These are phyloP conservation scores for Sporothrix inflata DNA, from an alignment of 2,329 filamentous ascomycete genomes.

Conservation along the genomic window DNA sequence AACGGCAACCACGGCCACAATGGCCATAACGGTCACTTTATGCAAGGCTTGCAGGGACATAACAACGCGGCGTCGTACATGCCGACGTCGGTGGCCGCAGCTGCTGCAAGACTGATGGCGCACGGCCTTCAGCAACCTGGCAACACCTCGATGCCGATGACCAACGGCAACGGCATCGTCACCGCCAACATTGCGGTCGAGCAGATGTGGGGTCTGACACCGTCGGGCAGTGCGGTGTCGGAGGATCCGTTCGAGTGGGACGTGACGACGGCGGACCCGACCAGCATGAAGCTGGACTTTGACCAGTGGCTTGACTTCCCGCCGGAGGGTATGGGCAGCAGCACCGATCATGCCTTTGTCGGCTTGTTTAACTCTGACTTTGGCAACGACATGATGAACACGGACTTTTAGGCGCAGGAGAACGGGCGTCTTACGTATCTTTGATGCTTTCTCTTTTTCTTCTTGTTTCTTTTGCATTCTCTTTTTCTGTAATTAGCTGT, in stretches of 20 bases:
- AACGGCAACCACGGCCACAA: background rate
- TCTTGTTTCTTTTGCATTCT: background rate
- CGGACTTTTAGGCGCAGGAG: slow-evolving; percentile 25
- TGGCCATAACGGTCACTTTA: background rate
- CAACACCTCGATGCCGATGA: slow-evolving; percentile 33
- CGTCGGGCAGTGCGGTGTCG: slow-evolving; percentile 49
- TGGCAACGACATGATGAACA: slow-evolving; percentile 32
- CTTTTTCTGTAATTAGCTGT: background rate
- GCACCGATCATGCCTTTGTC: slow-evolving; percentile 35
- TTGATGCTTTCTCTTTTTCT: background rate
- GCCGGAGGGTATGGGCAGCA: slow-evolving; percentile 47
- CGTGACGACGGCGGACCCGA: slow-evolving; percentile 45
- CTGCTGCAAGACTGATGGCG: background rate
- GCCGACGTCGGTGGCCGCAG: slow-evolving; percentile 19
- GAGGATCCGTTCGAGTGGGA: slow-evolving; percentile 58
- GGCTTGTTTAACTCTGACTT: slow-evolving; percentile 38
- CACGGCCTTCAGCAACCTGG: slow-evolving; percentile 14
- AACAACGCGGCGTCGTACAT: slow-evolving; percentile 16
- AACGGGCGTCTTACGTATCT: background rate
- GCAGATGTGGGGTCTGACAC: slow-evolving; percentile 47
- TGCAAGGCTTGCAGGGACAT: background rate
- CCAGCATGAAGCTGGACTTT: slow-evolving; percentile 57
- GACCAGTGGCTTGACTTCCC: slow-evolving; percentile 64
- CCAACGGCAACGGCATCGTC: slow-evolving; percentile 42
- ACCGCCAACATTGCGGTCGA: slow-evolving; percentile 46